These are phyloP conservation scores for Penicillium pulvis DNA, from an alignment of 495 filamentous ascomycete genomes.

Conservation along the genomic window DNA sequence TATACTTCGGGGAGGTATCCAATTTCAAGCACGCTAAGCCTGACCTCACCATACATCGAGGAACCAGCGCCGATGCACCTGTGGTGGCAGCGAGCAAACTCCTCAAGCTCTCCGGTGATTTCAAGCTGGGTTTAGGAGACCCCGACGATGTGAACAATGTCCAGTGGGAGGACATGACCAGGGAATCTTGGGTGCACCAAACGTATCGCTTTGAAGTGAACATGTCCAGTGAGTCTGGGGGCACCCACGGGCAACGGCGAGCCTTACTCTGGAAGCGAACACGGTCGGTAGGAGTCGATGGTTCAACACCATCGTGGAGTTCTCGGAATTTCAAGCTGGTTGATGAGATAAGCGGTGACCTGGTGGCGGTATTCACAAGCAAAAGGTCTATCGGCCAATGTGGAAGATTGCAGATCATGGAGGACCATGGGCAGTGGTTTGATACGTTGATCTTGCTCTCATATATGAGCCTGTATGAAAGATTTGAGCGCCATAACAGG, in stretches of 20 bases:
- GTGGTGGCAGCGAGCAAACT: constrained; percentile 27
- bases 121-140: constrained; percentile 25
- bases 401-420: constrained; percentile 27
- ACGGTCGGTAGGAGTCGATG: constrained; percentile 19
- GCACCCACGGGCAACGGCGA: constrained; percentile 10
- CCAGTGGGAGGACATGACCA: constrained; percentile 31
- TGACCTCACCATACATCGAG: constrained; percentile 24
- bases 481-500: constrained; percentile 18
- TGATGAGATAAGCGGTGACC: constrained; percentile 17
- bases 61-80: constrained; percentile 15
- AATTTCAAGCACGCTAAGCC: constrained; percentile 21
- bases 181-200: constrained; percentile 8
- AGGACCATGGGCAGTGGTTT: constrained; percentile 25
- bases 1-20: constrained; percentile 21
- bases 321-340: constrained; percentile 27
- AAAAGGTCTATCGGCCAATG: constrained; percentile 15
- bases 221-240: not conserved
- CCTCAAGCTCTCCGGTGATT: constrained; percentile 19
- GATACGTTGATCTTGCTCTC: constrained; percentile 30
- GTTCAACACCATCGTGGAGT: constrained; percentile 11
- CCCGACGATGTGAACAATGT: constrained; percentile 16
- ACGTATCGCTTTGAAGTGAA: constrained; percentile 26
- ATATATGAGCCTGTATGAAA: constrained; percentile 24
- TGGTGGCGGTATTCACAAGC: constrained; percentile 25
- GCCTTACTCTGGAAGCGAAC: constrained; percentile 30